A percentile compares a stretch with the other conserved stretches of the same genome.
Evolutionary conservation across 208 protist species (phyloP).

Genomic region (Trichomonas gallinae): DNA sequence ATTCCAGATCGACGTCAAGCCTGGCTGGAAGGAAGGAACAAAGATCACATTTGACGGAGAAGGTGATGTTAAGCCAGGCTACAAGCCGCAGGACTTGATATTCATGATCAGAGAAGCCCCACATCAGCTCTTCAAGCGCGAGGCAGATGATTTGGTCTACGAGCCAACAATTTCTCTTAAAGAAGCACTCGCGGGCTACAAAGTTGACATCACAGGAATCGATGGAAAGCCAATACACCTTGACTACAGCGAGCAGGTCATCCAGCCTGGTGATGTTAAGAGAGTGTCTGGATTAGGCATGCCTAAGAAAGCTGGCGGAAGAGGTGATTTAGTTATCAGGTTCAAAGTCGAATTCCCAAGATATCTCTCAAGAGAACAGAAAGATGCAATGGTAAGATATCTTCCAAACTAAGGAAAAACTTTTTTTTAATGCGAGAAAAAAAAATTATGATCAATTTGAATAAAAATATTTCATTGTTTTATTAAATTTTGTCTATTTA

Average conservation of each 20-base stretch:
- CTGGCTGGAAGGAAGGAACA: slow-evolving; percentile 25
- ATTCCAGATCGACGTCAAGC: not conserved
- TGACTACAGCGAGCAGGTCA: not conserved
- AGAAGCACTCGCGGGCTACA: slow-evolving; percentile 33
- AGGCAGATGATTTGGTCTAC: slow-evolving; percentile 32
- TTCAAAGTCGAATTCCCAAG: not conserved
- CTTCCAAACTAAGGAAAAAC: not conserved
- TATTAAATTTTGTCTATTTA: too few relatives aligned
- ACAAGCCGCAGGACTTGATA: slow-evolving; percentile 3
- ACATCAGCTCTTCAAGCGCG: slow-evolving; percentile 6
- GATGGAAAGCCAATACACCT: not conserved
- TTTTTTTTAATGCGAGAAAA: not conserved
- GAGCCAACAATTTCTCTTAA: slow-evolving; percentile 27
- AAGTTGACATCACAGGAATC: not conserved
- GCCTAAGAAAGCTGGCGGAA: not conserved
- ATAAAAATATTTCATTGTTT: too few relatives aligned
- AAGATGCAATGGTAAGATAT: not conserved
- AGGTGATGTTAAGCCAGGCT: slow-evolving; percentile 16
- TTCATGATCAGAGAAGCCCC: slow-evolving; percentile 21
- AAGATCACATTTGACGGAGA: slow-evolving; percentile 28
- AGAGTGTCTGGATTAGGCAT: not conserved
- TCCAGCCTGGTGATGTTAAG: not conserved
- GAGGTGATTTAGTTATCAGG: not conserved
- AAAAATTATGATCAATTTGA: too few relatives aligned
- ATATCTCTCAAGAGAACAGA: not conserved